A percentile compares a stretch with the other conserved stretches of the same genome.
phyloP scores from a whole-genome alignment of 2,329 filamentous ascomycete species.

The Aspergillus fructus region DNA sequence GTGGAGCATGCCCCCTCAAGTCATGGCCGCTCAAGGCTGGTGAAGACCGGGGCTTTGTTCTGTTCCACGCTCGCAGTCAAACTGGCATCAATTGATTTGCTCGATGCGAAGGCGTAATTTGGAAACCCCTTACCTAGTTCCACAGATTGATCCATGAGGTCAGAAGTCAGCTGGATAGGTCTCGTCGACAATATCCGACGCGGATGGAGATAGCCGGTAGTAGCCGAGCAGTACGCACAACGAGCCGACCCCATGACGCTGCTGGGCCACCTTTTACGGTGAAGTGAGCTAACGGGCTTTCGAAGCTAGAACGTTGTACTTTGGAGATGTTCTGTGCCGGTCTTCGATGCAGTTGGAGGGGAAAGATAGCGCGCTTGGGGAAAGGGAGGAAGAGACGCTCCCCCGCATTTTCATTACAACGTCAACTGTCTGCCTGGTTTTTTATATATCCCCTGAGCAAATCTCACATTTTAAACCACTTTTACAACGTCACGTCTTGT shows the following conservation, averaged over 20 bases:
- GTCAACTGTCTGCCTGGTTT: not conserved
- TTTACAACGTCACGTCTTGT: not conserved
- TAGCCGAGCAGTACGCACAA: conserved; percentile 4
- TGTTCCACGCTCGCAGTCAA: not conserved
- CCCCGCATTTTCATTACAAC: not conserved
- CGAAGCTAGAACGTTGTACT: not conserved
- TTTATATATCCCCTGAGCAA: not conserved
- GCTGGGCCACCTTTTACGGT: not conserved
- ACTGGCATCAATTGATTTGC: conserved; percentile 1
- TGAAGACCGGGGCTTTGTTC: not conserved
- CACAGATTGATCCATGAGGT: conserved; percentile 1
- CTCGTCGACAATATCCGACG: conserved; percentile 3
- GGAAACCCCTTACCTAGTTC: not conserved
- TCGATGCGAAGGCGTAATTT: not conserved
- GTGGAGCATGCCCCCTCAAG: not conserved
- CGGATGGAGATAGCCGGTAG: not conserved
- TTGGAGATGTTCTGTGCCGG: not conserved
- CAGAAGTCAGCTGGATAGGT: conserved; percentile 12
- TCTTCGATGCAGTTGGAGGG: conserved; percentile 1
- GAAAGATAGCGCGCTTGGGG: not conserved
- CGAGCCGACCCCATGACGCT: not conserved
- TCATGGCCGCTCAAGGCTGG: not conserved
- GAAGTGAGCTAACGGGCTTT: not conserved
- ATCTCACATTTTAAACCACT: not conserved
- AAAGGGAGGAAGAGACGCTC: not conserved